A percentile compares a stretch with the other conserved stretches of the same genome.
These are phyloP conservation scores for Mycosphaerelloides madeirae DNA, from an alignment of 2,329 filamentous ascomycete species.

Conservation along the genomic window DNA sequence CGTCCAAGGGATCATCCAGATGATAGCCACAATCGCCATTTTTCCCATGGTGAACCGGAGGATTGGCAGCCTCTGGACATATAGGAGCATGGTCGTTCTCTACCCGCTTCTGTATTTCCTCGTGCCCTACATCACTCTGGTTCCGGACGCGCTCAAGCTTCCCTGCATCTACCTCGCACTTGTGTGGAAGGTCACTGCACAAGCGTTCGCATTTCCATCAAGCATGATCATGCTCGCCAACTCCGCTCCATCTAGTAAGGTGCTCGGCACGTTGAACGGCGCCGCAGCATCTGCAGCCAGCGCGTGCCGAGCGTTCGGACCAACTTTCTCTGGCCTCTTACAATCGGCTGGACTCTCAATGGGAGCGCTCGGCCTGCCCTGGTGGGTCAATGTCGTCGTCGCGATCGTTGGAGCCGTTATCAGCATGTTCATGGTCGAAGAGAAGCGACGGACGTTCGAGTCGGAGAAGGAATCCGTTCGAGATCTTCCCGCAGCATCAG, in stretches of 20 bases:
- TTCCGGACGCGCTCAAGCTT: slow-evolving; percentile 68
- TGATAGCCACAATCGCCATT: slow-evolving; percentile 77
- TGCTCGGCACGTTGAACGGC: slow-evolving; percentile 88
- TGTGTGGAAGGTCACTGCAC: slow-evolving; percentile 88
- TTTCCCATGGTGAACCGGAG: slow-evolving; percentile 73
- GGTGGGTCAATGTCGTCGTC: slow-evolving; percentile 83
- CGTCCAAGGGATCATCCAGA: slow-evolving; percentile 82
- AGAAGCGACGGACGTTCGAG: slow-evolving; percentile 26
- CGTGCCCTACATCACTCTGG: slow-evolving; percentile 82
- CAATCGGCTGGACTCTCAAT: slow-evolving; percentile 74
- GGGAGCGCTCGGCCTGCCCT: slow-evolving; percentile 82
- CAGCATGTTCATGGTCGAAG: slow-evolving; percentile 61
- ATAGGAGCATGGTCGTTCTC: slow-evolving; percentile 71
- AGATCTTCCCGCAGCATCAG: slow-evolving; percentile 16
- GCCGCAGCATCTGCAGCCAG: slow-evolving; percentile 88
- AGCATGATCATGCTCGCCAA: slow-evolving; percentile 87
- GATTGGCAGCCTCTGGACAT: slow-evolving; percentile 74
- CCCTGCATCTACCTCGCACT: slow-evolving; percentile 71
- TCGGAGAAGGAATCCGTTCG: slow-evolving; percentile 23
- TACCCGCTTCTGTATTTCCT: slow-evolving; percentile 86
- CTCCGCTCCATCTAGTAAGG: slow-evolving; percentile 74
- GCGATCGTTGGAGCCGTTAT: slow-evolving; percentile 70
- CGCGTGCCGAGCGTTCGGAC: slow-evolving; percentile 80
- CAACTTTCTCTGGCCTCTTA: slow-evolving; percentile 78
- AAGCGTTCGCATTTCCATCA: slow-evolving; percentile 85